Base-by-base conservation (phyloP, 352 stramenopile species). In the Globisporangium splendens region DNA sequence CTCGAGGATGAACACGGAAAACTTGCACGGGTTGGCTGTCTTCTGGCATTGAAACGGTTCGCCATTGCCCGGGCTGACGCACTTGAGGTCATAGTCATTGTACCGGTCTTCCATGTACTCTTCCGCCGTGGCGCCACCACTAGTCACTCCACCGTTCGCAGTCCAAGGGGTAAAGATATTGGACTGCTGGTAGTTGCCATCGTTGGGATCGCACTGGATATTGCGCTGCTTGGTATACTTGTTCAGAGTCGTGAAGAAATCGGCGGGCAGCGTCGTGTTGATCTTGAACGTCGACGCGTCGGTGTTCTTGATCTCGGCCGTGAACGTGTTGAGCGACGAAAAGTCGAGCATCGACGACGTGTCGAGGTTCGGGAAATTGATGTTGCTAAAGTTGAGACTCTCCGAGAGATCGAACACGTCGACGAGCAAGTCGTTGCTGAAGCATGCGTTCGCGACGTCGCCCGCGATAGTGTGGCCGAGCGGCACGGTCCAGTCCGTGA, bases 371-470 rank as follows among this genome's bases (percentile, higher is more conserved):
- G 80, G 80, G 59, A 91, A 88, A 0, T 74, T 28, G 38, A 91
- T 77, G 8, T 71, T 76, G 57, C 78, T 75, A 61, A 91, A 91
- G 13, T 70, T 56, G 46, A 91, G 73, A 13, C 75, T 76, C 21
- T 56, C 62, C 10, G 67, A 72, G 28, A 91, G 56, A 46, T 88
- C 78, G 54, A 91, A 72, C 28, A 68, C 78, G 10, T 85, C 74
- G 21, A 91, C 60, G 20, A 91, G 70, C 33, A 76, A 86, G 46
- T 73, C 59, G 54, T 88, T 83, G 13, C 68, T 43, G 54, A 91
- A 91, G 43, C 80, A 91, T 1, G 80, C 73, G 61, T 91, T 79
- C 24, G 83, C 56, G 1, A 61, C 64, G 42, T 84, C 73, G 14
- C 68, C 79, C 69, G 1, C 81, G 24, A 5, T 31, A 5, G 24